These are phyloP conservation scores for Claviceps cyperi DNA, from an alignment of 2,329 filamentous ascomycete species.

Conservation along the genomic window DNA sequence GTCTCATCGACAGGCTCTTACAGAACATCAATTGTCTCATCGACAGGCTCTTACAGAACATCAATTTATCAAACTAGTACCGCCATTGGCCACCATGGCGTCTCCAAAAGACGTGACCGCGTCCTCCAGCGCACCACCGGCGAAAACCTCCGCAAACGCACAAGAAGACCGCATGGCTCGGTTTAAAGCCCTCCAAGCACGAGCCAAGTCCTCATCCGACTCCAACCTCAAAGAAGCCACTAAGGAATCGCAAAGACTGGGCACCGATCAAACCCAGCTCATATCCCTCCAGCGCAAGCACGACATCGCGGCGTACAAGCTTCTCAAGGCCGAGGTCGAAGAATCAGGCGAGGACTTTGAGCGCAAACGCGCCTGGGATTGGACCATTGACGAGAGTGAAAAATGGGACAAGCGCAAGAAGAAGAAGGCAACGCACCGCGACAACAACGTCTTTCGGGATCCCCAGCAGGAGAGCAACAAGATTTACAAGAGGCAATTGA, in stretches of 20 bases:
- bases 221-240: conserved; percentile 75
- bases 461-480: conserved; percentile 80
- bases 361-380: conserved; percentile 96
- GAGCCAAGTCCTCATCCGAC: conserved; percentile 56
- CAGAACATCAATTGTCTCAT: too few relatives aligned
- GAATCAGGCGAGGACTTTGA: conserved; percentile 85
- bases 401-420: conserved; percentile 82
- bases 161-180: conserved; percentile 55
- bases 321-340: conserved; percentile 82
- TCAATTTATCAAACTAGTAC: too few relatives aligned
- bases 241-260: conserved; percentile 65
- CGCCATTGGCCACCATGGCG: background rate
- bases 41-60: too few relatives aligned
- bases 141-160: conserved; percentile 24
- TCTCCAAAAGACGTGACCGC: background rate
- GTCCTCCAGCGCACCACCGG: background rate
- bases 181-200: conserved; percentile 77
- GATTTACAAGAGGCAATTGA: conserved; percentile 83
- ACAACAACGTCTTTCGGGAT: conserved; percentile 82
- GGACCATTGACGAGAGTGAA: conserved; percentile 90
- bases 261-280: conserved; percentile 63
- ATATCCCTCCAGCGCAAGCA: conserved; percentile 70
- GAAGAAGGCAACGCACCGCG: conserved; percentile 68
- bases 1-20: too few relatives aligned
- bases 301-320: conserved; percentile 79